Evolutionary conservation across 169 alveolate species (phyloP).

Genomic region (Plasmodium gaboni): DNA sequence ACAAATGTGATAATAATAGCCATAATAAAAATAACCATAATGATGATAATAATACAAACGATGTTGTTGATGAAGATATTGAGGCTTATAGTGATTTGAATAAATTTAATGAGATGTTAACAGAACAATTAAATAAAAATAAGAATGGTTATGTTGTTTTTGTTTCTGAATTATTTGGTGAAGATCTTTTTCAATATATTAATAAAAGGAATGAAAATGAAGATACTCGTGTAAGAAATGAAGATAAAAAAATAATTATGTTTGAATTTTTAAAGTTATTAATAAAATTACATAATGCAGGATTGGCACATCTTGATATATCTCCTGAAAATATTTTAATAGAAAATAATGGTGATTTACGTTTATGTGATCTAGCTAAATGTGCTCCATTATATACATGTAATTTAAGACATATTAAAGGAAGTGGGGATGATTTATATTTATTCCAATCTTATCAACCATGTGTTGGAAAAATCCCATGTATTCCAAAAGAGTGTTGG

Average conservation of each 20-base stretch:
- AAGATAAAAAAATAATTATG: conserved; percentile 80
- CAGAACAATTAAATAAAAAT: conserved; percentile 35
- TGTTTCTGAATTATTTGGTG: conserved; percentile 82
- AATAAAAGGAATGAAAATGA: conserved; percentile 69
- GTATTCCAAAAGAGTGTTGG: conserved; percentile 90
- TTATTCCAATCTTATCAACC: conserved; percentile 86
- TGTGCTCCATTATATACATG: conserved; percentile 83
- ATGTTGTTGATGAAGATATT: too few species aligned
- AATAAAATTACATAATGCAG: conserved; percentile 82
- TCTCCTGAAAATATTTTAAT: conserved; percentile 88
- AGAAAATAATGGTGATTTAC: conserved; percentile 78
- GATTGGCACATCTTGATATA: conserved; percentile 85
- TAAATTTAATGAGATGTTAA: conserved; percentile 56
- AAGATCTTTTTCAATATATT: conserved; percentile 79
- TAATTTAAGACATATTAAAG: conserved; percentile 79
- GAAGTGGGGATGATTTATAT: conserved; percentile 61
- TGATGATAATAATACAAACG: too few species aligned
- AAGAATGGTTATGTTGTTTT: conserved; percentile 78
- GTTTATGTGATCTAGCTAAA: conserved; percentile 86
- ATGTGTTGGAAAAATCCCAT: conserved; percentile 87
- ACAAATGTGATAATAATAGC: neutral
- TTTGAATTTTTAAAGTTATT: conserved; percentile 77
- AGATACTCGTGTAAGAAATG: conserved; percentile 72
- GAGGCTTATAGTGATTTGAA: conserved; percentile 13
- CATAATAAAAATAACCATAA: too few species aligned